Evolutionary conservation across 495 filamentous ascomycete genomes (phyloP).

Genomic region (Trichoderma gamsii): DNA sequence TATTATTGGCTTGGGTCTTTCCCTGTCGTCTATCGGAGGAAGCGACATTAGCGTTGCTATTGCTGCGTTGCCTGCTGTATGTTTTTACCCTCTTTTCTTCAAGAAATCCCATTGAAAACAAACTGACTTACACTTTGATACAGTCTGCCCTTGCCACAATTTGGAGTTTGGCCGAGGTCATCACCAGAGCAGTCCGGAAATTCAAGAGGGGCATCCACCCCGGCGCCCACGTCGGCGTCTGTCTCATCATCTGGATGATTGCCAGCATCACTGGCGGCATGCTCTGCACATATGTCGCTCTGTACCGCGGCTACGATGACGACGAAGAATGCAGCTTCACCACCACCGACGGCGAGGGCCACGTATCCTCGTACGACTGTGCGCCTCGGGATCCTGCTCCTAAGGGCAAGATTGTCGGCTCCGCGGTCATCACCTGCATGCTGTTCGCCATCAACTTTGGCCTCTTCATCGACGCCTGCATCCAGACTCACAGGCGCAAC

Average conservation of each 20-base stretch:
- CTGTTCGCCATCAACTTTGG: conserved; percentile 30
- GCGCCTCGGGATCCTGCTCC: conserved; percentile 1
- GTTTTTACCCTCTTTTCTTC: background rate
- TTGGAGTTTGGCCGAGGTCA: conserved; percentile 33
- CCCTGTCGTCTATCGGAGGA: background rate
- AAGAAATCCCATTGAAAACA: background rate
- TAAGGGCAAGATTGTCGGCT: conserved; percentile 21
- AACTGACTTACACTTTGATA: background rate
- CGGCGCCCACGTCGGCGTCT: conserved; percentile 32
- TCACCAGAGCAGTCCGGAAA: conserved; percentile 25
- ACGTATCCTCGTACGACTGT: conserved; percentile 13
- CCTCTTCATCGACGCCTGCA: conserved; percentile 41
- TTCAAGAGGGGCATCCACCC: conserved; percentile 31
- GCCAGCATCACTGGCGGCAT: conserved; percentile 16
- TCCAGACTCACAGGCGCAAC: conserved; percentile 34
- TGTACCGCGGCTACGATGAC: conserved; percentile 15
- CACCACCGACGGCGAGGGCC: background rate
- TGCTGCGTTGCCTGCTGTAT: background rate
- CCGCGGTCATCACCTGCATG: conserved; percentile 19
- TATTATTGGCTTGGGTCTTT: background rate
- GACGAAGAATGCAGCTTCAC: conserved; percentile 18
- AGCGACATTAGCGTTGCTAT: background rate
- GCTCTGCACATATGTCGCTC: conserved; percentile 18
- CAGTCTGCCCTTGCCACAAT: conserved; percentile 30
- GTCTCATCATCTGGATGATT: conserved; percentile 30